These are phyloP conservation scores for Pseudogymnoascus pannorum DNA, from an alignment of 2,329 filamentous ascomycete species.

Conservation along the genomic window DNA sequence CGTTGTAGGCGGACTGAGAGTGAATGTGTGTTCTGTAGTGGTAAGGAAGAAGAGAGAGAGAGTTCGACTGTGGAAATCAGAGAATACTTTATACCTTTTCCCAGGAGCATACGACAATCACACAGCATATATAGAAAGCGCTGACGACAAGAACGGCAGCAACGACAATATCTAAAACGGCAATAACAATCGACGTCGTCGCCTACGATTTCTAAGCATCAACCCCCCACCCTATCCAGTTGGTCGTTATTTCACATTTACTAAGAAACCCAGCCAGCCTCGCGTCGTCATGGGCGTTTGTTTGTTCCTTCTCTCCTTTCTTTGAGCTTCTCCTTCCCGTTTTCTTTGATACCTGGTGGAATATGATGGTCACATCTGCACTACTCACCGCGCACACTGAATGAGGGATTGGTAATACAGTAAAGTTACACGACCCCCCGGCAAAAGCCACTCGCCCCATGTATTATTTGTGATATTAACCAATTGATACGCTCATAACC, in stretches of 20 bases:
- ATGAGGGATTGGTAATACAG: neutral
- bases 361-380: neutral
- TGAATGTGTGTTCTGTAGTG: neutral
- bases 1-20: neutral
- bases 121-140: neutral
- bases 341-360: neutral
- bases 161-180: neutral
- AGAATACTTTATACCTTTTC: conserved; percentile 5
- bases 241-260: neutral
- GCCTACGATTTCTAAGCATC: neutral
- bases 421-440: neutral
- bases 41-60: conserved; percentile 2
- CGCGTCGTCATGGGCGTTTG: neutral
- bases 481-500: neutral
- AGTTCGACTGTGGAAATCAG: neutral
- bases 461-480: conserved; percentile 1
- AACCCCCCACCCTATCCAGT: neutral
- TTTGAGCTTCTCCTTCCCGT: neutral
- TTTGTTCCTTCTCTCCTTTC: neutral
- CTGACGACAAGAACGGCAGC: neutral
- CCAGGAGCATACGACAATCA: neutral
- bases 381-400: neutral
- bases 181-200: conserved; percentile 3
- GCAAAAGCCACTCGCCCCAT: neutral
- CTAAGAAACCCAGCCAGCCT: neutral